phyloP scores from a whole-genome alignment of 805 yeast genomes.

The Candida krabiensis region DNA sequence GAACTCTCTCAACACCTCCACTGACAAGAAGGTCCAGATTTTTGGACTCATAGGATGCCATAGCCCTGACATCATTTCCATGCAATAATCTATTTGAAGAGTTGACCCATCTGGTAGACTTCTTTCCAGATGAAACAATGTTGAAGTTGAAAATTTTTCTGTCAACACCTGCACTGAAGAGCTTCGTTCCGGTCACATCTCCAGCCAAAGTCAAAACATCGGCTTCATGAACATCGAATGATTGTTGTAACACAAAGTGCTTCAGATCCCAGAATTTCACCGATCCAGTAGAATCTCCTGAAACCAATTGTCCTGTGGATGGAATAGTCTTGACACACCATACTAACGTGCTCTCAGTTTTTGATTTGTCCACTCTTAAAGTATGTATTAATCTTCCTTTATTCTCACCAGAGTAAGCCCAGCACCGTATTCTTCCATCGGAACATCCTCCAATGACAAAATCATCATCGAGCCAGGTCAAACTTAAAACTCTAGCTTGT shows the following conservation, averaged over 20 bases:
- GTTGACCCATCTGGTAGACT: constrained; percentile 65
- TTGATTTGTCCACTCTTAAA: constrained; percentile 89
- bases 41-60: constrained; percentile 68
- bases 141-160: constrained; percentile 79
- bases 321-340: constrained; percentile 80
- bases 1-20: constrained; percentile 78
- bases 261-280: constrained; percentile 90
- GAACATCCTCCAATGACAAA: constrained; percentile 90
- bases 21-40: constrained; percentile 68
- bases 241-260: constrained; percentile 73
- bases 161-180: constrained; percentile 92
- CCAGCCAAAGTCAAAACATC: constrained; percentile 77
- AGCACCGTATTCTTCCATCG: constrained; percentile 86
- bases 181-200: constrained; percentile 57
- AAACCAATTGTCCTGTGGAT: constrained; percentile 69
- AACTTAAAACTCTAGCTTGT: constrained; percentile 73
- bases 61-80: constrained; percentile 80
- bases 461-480: constrained; percentile 71
- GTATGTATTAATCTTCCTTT: constrained; percentile 75
- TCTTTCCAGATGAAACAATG: constrained; percentile 41
- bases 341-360: constrained; percentile 82
- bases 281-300: constrained; percentile 95
- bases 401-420: constrained; percentile 50
- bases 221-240: constrained; percentile 83
- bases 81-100: constrained; percentile 77